Evolutionary conservation across 768 basidiomycete genomes (phyloP).

Genomic region (Suillus variegatus): DNA sequence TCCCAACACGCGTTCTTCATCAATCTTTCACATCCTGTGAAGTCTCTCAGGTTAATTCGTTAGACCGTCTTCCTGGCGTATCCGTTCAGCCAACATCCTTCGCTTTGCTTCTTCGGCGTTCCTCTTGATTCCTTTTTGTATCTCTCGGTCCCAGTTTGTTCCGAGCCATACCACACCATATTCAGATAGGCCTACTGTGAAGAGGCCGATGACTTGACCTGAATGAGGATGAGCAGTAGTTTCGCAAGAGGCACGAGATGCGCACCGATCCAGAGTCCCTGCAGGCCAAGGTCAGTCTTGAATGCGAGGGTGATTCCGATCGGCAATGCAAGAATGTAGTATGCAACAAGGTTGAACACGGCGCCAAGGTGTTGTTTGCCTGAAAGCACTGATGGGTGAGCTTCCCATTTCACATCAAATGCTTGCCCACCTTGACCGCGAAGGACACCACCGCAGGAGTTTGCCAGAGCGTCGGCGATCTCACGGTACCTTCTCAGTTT

Average conservation of each 20-base stretch:
- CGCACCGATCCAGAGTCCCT: slow-evolving; percentile 54
- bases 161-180: slow-evolving; percentile 60
- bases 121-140: slow-evolving; percentile 40
- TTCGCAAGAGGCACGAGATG: not conserved
- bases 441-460: slow-evolving; percentile 50
- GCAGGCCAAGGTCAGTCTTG: slow-evolving; percentile 41
- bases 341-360: slow-evolving; percentile 69
- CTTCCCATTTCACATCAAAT: too few species aligned
- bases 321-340: slow-evolving; percentile 55
- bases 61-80: slow-evolving; percentile 13
- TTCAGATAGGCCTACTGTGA: slow-evolving; percentile 69
- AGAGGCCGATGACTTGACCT: slow-evolving; percentile 76
- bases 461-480: slow-evolving; percentile 54
- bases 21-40: not conserved
- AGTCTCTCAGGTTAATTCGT: slow-evolving; percentile 19
- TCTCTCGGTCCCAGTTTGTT: slow-evolving; percentile 50
- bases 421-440: slow-evolving; percentile 44
- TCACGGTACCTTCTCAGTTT: slow-evolving; percentile 16
- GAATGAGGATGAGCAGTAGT: slow-evolving; percentile 16
- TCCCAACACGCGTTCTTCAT: slow-evolving; percentile 6
- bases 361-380: slow-evolving; percentile 72
- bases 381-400: slow-evolving; percentile 18
- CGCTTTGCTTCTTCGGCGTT: slow-evolving; percentile 36
- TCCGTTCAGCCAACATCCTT: slow-evolving; percentile 23
- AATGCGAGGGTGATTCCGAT: slow-evolving; percentile 55